A percentile compares a stretch with the other conserved stretches of the same genome.
These are phyloP conservation scores for Bassia scoparia DNA, from an alignment of 148 eudicot genomes.

Conservation along the genomic window DNA sequence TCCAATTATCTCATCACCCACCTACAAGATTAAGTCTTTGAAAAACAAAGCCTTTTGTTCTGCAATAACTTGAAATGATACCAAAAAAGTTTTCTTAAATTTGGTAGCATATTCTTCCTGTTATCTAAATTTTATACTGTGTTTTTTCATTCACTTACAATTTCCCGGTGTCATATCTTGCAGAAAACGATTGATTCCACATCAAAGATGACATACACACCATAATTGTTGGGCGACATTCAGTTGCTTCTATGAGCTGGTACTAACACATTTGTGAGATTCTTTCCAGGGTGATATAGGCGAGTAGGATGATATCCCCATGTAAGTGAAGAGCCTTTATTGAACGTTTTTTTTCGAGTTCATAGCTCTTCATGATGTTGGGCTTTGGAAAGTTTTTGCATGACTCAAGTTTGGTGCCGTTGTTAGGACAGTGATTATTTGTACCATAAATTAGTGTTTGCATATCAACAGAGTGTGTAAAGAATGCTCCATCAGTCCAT, in stretches of 20 bases:
- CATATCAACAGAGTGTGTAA: slow-evolving; percentile 18
- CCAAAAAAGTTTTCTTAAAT: too few relatives aligned
- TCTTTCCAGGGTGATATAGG: slow-evolving; percentile 14
- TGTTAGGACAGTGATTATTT: slow-evolving; percentile 11
- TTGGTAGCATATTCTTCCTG: too few relatives aligned
- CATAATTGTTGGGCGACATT: slow-evolving; percentile 13
- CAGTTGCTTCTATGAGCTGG: slow-evolving; percentile 1
- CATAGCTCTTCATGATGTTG: background rate
- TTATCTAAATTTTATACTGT: background rate
- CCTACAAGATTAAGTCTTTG: background rate
- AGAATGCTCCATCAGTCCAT: slow-evolving; percentile 14
- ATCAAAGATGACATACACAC: slow-evolving; percentile 6
- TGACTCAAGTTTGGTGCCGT: slow-evolving; percentile 18
- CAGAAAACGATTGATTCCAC: slow-evolving; percentile 24
- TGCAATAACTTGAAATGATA: too few relatives aligned
- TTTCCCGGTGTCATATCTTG: background rate
- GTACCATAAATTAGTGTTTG: slow-evolving; percentile 25
- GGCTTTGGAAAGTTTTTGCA: slow-evolving; percentile 1
- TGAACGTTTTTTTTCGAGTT: slow-evolving; percentile 5
- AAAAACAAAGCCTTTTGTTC: background rate
- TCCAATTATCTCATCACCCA: background rate
- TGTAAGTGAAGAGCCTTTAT: slow-evolving; percentile 22
- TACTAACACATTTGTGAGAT: slow-evolving; percentile 11
- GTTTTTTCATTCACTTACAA: background rate
- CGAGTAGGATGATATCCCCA: background rate